Evolutionary conservation across 768 basidiomycete genomes (phyloP).

Genomic region (Vararia minispora): DNA sequence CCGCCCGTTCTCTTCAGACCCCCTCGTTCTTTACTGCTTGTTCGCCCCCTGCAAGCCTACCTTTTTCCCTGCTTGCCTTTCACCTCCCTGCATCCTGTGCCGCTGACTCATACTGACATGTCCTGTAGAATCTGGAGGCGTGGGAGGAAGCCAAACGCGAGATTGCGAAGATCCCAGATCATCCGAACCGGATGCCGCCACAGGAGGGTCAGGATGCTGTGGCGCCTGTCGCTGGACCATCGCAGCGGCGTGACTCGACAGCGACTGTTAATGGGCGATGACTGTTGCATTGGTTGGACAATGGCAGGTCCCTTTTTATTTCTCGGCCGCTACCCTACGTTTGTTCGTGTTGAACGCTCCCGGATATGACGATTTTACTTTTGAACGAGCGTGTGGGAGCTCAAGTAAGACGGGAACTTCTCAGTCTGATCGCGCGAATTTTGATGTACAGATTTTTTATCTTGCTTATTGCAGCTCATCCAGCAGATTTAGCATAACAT

Average conservation of each 20-base stretch:
- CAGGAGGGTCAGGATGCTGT: conserved; percentile 24
- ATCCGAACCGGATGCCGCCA: conserved; percentile 64
- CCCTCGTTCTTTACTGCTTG: conserved; percentile 1
- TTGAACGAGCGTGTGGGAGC: too few relatives aligned
- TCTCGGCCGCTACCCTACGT: too few relatives aligned
- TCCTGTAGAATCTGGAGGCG: conserved; percentile 80
- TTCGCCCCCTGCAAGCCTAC: conserved; percentile 5
- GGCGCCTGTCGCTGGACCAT: conserved; percentile 7
- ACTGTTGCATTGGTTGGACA: conserved; percentile 5
- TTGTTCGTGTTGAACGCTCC: too few relatives aligned
- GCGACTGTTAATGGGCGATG: conserved; percentile 59
- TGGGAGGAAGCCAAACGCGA: conserved; percentile 96
- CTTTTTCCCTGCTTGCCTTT: conserved; percentile 11
- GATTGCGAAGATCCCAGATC: conserved; percentile 81
- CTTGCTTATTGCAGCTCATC: too few relatives aligned
- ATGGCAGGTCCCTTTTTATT: too few relatives aligned
- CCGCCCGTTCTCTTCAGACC: neutral
- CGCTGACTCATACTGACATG: too few relatives aligned
- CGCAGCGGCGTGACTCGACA: conserved; percentile 47
- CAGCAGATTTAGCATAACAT: too few relatives aligned
- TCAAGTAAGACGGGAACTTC: too few relatives aligned
- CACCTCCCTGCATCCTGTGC: too few relatives aligned
- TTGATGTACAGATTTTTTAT: too few relatives aligned
- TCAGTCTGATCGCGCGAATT: too few relatives aligned
- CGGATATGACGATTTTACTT: too few relatives aligned